Evolutionary conservation across 1,139 yeast genomes (phyloP).

Genomic region (Kodamaea fungicola): DNA sequence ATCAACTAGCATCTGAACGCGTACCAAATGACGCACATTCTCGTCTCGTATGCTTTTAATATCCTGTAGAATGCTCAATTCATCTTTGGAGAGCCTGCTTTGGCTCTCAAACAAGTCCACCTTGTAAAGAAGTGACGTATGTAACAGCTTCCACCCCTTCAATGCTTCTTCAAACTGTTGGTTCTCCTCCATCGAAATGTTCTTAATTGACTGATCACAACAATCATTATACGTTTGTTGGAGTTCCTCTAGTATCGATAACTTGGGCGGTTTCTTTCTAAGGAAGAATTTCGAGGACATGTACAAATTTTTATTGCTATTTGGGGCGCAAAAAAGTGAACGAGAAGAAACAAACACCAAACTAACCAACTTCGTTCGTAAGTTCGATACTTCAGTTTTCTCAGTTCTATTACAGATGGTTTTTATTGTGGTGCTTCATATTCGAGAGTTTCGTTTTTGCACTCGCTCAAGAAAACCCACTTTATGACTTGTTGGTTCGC

Average conservation of each 20-base stretch:
- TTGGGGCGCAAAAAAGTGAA: slow-evolving; percentile 1
- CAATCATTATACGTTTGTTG: slow-evolving; percentile 60
- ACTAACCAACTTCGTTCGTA: no score
- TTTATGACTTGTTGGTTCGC: no score
- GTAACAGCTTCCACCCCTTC: slow-evolving; percentile 70
- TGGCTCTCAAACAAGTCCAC: slow-evolving; percentile 53
- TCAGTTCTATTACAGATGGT: no score
- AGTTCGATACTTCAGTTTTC: no score
- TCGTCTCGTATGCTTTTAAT: slow-evolving; percentile 50
- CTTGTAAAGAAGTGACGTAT: slow-evolving; percentile 55
- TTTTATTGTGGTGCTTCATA: no score
- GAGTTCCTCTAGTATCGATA: slow-evolving; percentile 51
- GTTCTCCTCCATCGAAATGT: slow-evolving; percentile 56
- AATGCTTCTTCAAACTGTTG: slow-evolving; percentile 53
- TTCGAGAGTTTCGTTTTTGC: no score
- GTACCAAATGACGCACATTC: slow-evolving; percentile 44
- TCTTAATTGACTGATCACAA: slow-evolving; percentile 55
- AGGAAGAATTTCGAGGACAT: slow-evolving; percentile 30
- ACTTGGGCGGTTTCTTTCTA: slow-evolving; percentile 56
- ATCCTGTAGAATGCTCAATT: slow-evolving; percentile 40
- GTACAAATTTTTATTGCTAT: slow-evolving; percentile 1
- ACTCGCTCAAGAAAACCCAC: no score
- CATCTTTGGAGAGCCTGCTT: slow-evolving; percentile 35
- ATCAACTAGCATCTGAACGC: slow-evolving; percentile 42
- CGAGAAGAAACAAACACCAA: background rate